These are phyloP conservation scores for Lippia alba DNA, from an alignment of 305 asterid species.

Conservation along the genomic window DNA sequence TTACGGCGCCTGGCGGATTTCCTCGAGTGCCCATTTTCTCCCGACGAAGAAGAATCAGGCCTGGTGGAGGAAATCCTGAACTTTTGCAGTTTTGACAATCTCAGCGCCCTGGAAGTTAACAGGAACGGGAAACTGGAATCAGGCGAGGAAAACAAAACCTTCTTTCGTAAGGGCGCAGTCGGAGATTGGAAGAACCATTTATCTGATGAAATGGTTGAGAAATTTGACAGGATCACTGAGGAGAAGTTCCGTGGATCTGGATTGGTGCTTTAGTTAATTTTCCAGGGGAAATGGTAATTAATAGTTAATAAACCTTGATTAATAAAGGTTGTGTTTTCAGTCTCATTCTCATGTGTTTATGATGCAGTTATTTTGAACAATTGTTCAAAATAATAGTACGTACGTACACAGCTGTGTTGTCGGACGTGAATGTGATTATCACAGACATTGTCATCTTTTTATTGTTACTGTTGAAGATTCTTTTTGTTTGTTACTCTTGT, in stretches of 20 bases:
- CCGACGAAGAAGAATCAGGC: slow-evolving; percentile 40
- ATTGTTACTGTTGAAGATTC: too few relatives aligned
- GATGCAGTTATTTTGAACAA: too few relatives aligned
- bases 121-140: slow-evolving; percentile 34
- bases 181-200: slow-evolving; percentile 56
- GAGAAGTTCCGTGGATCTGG: slow-evolving; percentile 42
- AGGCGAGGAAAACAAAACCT: slow-evolving; percentile 39
- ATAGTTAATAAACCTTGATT: too few relatives aligned
- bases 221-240: slow-evolving; percentile 37
- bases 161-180: slow-evolving; percentile 45
- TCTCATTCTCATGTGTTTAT: too few relatives aligned
- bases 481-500: too few relatives aligned
- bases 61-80: slow-evolving; percentile 37
- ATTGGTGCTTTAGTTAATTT: slow-evolving; percentile 22
- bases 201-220: slow-evolving; percentile 34
- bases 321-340: too few relatives aligned
- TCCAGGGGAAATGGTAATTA: too few relatives aligned
- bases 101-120: slow-evolving; percentile 48
- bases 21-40: slow-evolving; percentile 39
- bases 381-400: too few relatives aligned
- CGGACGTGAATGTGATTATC: too few relatives aligned
- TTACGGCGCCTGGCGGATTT: slow-evolving; percentile 54
- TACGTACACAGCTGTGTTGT: too few relatives aligned
- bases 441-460: too few relatives aligned
- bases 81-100: slow-evolving; percentile 47